These are phyloP conservation scores for Aspergillaceae sp. DNA, from an alignment of 2,329 filamentous ascomycete genomes.

Conservation along the genomic window DNA sequence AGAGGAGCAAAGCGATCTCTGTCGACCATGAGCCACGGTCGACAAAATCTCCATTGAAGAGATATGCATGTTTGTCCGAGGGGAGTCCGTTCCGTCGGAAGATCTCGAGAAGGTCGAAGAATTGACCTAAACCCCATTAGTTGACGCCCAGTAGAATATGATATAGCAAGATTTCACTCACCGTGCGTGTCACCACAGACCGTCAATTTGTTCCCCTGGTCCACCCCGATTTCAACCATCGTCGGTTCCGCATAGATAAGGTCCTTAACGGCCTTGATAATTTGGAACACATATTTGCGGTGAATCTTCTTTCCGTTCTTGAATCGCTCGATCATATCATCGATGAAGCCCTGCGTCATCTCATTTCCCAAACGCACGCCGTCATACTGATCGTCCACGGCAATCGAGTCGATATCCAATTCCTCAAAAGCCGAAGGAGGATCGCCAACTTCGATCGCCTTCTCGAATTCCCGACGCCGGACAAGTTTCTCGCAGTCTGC, in stretches of 20 bases:
- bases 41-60: slow-evolving; percentile 99
- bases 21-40: slow-evolving; percentile 96
- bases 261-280: slow-evolving; percentile 80
- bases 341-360: slow-evolving; percentile 95
- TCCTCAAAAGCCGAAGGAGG: slow-evolving; percentile 87
- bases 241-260: slow-evolving; percentile 87
- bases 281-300: slow-evolving; percentile 96
- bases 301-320: slow-evolving; percentile 92
- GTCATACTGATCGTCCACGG: slow-evolving; percentile 75
- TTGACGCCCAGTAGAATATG: not conserved
- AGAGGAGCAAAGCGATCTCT: slow-evolving; percentile 89
- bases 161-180: slow-evolving; percentile 27
- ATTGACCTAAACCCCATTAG: slow-evolving; percentile 60
- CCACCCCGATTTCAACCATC: slow-evolving; percentile 88
- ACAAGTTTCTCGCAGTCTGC: slow-evolving; percentile 93
- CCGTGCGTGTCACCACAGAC: slow-evolving; percentile 97
- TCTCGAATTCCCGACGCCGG: slow-evolving; percentile 83
- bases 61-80: slow-evolving; percentile 76
- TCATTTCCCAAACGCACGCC: slow-evolving; percentile 64
- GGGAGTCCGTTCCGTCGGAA: slow-evolving; percentile 86
- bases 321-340: slow-evolving; percentile 95
- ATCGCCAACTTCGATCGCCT: slow-evolving; percentile 87
- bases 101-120: slow-evolving; percentile 92
- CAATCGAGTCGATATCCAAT: slow-evolving; percentile 77
- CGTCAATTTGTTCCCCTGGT: slow-evolving; percentile 69